Conservation (phyloP, 768 basidiomycete species). For the Lyophyllum shimeji region DNA sequence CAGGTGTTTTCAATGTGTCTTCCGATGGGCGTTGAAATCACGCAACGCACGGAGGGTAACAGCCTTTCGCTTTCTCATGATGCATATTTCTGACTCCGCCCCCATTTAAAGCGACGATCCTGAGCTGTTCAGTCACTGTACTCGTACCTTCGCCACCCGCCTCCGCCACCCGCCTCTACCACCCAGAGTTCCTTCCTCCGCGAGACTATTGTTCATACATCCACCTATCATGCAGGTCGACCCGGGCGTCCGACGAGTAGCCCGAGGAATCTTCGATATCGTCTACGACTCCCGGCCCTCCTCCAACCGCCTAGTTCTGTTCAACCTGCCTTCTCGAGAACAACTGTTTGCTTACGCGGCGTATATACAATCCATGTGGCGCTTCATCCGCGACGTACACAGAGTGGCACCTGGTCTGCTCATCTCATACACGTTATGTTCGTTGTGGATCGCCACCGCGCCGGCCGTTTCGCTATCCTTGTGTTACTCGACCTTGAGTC, state of each 20-base stretch:
- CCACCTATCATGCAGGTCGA: not conserved
- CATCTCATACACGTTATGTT: conserved; percentile 25
- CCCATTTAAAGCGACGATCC: not conserved
- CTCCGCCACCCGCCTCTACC: not conserved
- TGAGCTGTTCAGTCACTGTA: not conserved
- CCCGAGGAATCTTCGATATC: conserved; percentile 35
- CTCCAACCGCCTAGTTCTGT: not conserved
- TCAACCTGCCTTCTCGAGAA: conserved; percentile 7
- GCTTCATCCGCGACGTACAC: conserved; percentile 24
- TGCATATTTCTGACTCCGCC: not conserved
- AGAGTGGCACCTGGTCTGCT: conserved; percentile 20
- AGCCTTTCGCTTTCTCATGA: not conserved
- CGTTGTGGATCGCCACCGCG: conserved; percentile 29
- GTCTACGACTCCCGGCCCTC: conserved; percentile 24
- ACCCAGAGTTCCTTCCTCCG: not conserved
- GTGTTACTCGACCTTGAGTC: conserved; percentile 27
- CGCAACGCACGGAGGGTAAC: not conserved
- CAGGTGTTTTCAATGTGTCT: not conserved
- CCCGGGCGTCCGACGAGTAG: conserved; percentile 18
- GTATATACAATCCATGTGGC: conserved; percentile 13
- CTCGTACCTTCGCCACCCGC: not conserved
- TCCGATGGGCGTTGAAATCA: not conserved
- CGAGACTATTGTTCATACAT: not conserved
- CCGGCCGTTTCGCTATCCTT: conserved; percentile 35
- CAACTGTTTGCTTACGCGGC: not conserved